Conservation (phyloP, 768 basidiomycete genomes). For the Panaeolus cyanescens region DNA sequence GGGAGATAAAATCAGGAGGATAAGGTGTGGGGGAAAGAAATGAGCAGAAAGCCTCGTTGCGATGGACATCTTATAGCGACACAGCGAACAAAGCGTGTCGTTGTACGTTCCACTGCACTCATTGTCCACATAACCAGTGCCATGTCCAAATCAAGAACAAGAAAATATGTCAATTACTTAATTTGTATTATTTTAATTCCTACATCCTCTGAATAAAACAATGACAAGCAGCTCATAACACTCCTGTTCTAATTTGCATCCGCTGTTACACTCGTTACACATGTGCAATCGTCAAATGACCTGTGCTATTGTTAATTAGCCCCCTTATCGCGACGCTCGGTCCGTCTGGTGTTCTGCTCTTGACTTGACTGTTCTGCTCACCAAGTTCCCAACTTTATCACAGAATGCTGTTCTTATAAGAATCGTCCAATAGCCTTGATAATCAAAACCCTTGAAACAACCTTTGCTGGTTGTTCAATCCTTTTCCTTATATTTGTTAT, state of each 20-base stretch:
- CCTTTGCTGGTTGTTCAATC: too few species aligned
- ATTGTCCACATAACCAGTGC: background rate
- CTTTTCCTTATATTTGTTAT: too few species aligned
- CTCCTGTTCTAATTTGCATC: background rate
- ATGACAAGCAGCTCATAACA: background rate
- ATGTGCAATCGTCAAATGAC: background rate
- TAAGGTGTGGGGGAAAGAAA: background rate
- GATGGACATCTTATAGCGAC: background rate
- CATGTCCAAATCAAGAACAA: slow-evolving; percentile 1
- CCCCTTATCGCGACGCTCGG: background rate
- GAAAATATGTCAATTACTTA: background rate
- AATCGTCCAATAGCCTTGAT: too few species aligned
- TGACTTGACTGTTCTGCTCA: too few species aligned
- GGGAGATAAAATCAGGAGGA: background rate
- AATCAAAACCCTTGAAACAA: too few species aligned
- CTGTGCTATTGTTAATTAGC: background rate
- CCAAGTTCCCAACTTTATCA: too few species aligned
- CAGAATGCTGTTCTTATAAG: background rate
- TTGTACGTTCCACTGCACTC: background rate
- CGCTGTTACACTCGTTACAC: background rate
- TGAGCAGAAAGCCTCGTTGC: background rate
- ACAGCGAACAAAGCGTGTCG: background rate
- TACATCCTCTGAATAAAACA: background rate
- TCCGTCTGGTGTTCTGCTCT: background rate
- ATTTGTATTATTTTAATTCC: background rate